A percentile compares a stretch with the other conserved stretches of the same genome.
These are phyloP conservation scores for Hyaloscypha finlandica DNA, from an alignment of 495 filamentous ascomycete species.

Conservation along the genomic window DNA sequence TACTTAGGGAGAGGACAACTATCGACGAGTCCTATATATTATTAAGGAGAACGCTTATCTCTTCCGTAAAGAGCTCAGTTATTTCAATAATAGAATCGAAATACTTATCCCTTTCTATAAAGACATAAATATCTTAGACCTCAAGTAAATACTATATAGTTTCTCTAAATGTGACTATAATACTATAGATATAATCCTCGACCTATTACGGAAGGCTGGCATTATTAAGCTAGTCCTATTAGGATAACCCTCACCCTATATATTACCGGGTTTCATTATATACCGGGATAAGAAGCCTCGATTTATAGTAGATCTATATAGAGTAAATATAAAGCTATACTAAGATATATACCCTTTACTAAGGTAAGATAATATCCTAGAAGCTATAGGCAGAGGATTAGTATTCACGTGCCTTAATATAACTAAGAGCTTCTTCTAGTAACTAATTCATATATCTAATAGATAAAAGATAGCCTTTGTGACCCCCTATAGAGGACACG, in stretches of 20 bases:
- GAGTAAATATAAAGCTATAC: slow-evolving; percentile 18
- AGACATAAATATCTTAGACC: not conserved
- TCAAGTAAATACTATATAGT: not conserved
- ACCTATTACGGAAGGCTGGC: not conserved
- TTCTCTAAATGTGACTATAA: not conserved
- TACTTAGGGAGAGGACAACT: not conserved
- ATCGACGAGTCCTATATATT: not conserved
- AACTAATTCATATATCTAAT: slow-evolving; percentile 3
- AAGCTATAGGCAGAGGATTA: slow-evolving; percentile 1
- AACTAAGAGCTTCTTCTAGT: slow-evolving; percentile 22
- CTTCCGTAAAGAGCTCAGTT: slow-evolving; percentile 16
- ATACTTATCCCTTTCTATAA: slow-evolving; percentile 22
- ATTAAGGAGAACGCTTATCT: not conserved
- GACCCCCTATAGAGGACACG: slow-evolving; percentile 15
- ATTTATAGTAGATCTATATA: slow-evolving; percentile 20
- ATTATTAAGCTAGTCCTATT: slow-evolving; percentile 9
- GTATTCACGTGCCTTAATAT: slow-evolving; percentile 22
- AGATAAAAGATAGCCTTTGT: slow-evolving; percentile 23
- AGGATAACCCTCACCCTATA: not conserved
- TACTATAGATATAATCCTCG: not conserved
- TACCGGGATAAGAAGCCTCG: slow-evolving; percentile 23
- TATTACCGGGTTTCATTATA: slow-evolving; percentile 19
- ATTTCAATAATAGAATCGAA: slow-evolving; percentile 22
- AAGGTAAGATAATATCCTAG: slow-evolving; percentile 12
- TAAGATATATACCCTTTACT: slow-evolving; percentile 17